phyloP scores from a whole-genome alignment of 1,284 basidiomycete genomes.

The Heliocybe sulcata region DNA sequence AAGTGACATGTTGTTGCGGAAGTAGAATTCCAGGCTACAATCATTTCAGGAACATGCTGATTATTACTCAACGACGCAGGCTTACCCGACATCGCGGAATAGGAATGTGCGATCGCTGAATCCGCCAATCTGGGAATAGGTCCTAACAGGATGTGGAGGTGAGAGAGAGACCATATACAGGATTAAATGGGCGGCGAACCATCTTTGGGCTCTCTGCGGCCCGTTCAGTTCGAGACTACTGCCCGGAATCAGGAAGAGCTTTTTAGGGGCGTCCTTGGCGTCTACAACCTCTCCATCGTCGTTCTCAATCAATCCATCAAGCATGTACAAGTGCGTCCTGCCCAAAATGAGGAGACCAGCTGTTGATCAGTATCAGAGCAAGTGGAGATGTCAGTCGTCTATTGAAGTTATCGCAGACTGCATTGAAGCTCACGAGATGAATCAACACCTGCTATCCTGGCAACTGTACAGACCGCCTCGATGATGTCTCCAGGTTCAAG shows the following conservation, averaged over 20 bases:
- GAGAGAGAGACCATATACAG: constrained; percentile 4
- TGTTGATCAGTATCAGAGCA: constrained; percentile 16
- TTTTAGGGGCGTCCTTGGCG: constrained; percentile 78
- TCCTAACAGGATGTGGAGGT: constrained; percentile 29
- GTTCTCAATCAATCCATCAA: constrained; percentile 89
- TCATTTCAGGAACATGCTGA: constrained; percentile 2
- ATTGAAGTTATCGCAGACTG: not conserved
- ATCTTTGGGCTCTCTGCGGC: constrained; percentile 72
- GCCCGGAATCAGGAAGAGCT: constrained; percentile 80
- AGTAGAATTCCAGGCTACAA: constrained; percentile 81
- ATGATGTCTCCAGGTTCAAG: constrained; percentile 88
- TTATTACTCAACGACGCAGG: constrained; percentile 11
- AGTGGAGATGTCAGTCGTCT: not conserved
- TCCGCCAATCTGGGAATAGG: constrained; percentile 71
- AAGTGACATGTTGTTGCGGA: constrained; percentile 81
- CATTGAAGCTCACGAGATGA: constrained; percentile 59
- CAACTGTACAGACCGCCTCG: constrained; percentile 84
- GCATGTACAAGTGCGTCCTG: constrained; percentile 79
- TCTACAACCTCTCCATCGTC: constrained; percentile 87
- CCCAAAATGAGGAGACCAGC: constrained; percentile 88
- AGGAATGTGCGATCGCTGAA: constrained; percentile 81
- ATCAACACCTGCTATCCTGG: constrained; percentile 82
- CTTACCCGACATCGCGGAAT: constrained; percentile 86
- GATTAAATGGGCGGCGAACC: constrained; percentile 36
- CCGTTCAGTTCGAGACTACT: constrained; percentile 75